Evolutionary conservation across 2,329 filamentous ascomycete species (phyloP), one percentile per base, ranked within the genome.

Genomic region (Paecilomyces fulvus): DNA sequence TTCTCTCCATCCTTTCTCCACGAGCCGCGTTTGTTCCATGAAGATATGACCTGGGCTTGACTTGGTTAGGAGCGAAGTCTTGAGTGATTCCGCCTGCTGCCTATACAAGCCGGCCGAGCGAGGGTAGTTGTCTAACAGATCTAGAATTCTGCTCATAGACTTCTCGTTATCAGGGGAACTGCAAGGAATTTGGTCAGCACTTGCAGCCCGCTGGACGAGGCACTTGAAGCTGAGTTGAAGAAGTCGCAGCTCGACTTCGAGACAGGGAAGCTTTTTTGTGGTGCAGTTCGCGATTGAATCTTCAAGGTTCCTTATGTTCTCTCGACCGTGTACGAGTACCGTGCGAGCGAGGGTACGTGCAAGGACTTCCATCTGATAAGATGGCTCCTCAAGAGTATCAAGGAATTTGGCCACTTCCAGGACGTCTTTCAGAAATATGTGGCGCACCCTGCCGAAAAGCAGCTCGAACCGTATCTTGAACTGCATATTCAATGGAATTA

Each of bases 241-340:
- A 21, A 68, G 56, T 20, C 61, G 61, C 1, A 64, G 53, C 53
- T 69, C 67, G 25, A 56, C 58, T 54, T 67, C 64, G 28, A 69
- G 55, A 17, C 58, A 53, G 30, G 60, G 61, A 28, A 63, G 52
- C 8, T 56, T 53, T 30, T 51, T 58, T 1, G 30, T 46, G 21
- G 49, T 14, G n/a, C 55, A 59, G 21, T 58, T 49, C 2, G 28
- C 43, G 37, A 67, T 60, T 9, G 55, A 48, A 10, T 49, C 30
- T n/a, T 60, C 43, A 30, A 64, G 57, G 25, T 56, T 50, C 2
- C 51, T 30, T 2, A 61, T 33, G 21, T 58, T 61, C 0, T 55
- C 53, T 1, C 55, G 53, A n/a, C 62, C 59, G 51, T 65, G 60
- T 20, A 55, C 58, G 51, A 56, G 56, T 11, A 56, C 46, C 31